A percentile compares a stretch with the other conserved stretches of the same genome.
Evolutionary conservation across 306 rosid species (phyloP).

Genomic region (Ceratonia siliqua): DNA sequence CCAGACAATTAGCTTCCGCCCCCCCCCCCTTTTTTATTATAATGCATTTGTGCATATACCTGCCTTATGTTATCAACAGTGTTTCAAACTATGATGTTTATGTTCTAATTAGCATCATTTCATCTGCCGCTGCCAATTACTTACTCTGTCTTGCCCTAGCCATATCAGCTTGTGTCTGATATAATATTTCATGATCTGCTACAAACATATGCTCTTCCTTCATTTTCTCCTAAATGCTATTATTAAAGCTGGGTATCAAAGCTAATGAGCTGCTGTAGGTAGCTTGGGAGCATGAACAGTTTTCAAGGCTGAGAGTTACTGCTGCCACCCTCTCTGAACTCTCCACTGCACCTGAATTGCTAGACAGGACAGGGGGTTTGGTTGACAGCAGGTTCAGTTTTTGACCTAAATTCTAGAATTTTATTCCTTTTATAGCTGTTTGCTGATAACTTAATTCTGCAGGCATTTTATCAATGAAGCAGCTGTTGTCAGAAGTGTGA

Average conservation of each 20-base stretch:
- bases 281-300: constrained; percentile 99
- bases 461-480: constrained; percentile 72
- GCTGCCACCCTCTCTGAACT: constrained; percentile 93
- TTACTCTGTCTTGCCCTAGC: not conserved
- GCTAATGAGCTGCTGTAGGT: constrained; percentile 70
- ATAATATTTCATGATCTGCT: constrained; percentile 6
- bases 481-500: constrained; percentile 76
- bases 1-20: not conserved
- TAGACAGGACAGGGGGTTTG: constrained; percentile 86
- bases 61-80: not conserved
- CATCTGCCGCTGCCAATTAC: not conserved
- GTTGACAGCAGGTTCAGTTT: constrained; percentile 74
- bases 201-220: constrained; percentile 2
- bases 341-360: constrained; percentile 76
- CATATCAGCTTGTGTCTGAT: constrained; percentile 13
- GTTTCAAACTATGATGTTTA: not conserved
- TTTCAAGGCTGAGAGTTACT: constrained; percentile 95
- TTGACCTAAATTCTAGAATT: constrained; percentile 30
- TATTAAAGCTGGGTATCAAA: constrained; percentile 42
- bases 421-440: constrained; percentile 29
- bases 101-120: not conserved
- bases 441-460: constrained; percentile 53
- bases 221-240: constrained; percentile 21
- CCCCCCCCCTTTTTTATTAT: not conserved
- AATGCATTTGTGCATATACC: constrained; percentile 6